These are phyloP conservation scores for Dichotomocladium elegans DNA, from an alignment of 371 early-diverging fungal species.

Conservation along the genomic window DNA sequence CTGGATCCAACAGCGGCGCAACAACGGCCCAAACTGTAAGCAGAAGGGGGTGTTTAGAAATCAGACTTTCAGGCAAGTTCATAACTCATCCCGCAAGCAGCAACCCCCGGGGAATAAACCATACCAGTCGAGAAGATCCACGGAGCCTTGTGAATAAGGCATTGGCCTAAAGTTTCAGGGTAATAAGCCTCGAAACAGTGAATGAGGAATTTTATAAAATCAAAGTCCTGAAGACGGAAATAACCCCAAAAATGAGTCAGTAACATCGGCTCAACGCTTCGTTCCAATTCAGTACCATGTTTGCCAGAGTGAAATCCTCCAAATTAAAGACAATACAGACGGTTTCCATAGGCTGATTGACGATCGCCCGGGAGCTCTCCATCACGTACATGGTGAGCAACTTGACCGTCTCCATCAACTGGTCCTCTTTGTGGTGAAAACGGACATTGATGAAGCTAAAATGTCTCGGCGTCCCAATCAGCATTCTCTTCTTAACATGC, in stretches of 20 bases:
- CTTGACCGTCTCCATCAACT: slow-evolving; percentile 51
- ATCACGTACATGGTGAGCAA: slow-evolving; percentile 72
- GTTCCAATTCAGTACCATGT: too few relatives aligned
- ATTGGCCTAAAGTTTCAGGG: slow-evolving; percentile 82
- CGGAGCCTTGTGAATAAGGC: slow-evolving; percentile 81
- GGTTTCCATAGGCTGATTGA: slow-evolving; percentile 71
- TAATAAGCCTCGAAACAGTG: slow-evolving; percentile 83
- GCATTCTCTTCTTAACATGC: background rate
- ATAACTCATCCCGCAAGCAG: background rate
- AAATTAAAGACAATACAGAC: slow-evolving; percentile 84
- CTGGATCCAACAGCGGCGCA: slow-evolving; percentile 86
- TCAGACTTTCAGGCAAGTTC: too few relatives aligned
- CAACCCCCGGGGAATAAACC: background rate
- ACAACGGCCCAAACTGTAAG: slow-evolving; percentile 69
- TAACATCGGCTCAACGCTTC: too few relatives aligned
- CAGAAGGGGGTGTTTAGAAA: too few relatives aligned
- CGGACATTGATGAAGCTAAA: slow-evolving; percentile 60
- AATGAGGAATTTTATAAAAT: slow-evolving; percentile 76
- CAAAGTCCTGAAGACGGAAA: slow-evolving; percentile 64
- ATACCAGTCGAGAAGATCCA: slow-evolving; percentile 77
- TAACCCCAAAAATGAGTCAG: too few relatives aligned
- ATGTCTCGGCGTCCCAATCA: background rate
- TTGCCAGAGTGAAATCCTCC: slow-evolving; percentile 71
- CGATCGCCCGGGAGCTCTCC: slow-evolving; percentile 79
- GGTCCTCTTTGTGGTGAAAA: slow-evolving; percentile 53